These are phyloP conservation scores for Aspergillus neotritici DNA, from an alignment of 2,329 filamentous ascomycete genomes.

Conservation along the genomic window DNA sequence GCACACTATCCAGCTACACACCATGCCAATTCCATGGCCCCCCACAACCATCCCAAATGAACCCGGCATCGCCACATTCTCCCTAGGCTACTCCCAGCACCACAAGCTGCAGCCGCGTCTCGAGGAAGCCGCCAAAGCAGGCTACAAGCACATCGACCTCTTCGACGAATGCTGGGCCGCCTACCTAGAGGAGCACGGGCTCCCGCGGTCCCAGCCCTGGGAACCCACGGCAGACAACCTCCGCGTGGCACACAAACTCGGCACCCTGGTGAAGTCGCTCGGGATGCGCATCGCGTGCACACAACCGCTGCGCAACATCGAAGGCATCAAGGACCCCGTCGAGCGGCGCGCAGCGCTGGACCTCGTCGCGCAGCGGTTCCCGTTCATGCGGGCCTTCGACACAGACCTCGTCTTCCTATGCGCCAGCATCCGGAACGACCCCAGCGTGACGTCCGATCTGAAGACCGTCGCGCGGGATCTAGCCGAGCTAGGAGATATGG, in stretches of 20 bases:
- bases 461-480: constrained; percentile 27
- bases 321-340: constrained; percentile 24
- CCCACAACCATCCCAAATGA: constrained; percentile 13
- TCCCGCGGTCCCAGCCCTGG: constrained; percentile 23
- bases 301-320: constrained; percentile 28
- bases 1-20: not conserved
- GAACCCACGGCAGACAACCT: constrained; percentile 25
- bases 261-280: constrained; percentile 24
- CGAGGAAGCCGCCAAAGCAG: constrained; percentile 25
- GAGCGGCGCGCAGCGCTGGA: constrained; percentile 22
- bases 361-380: constrained; percentile 29
- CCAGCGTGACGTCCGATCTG: constrained; percentile 27
- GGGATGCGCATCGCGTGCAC: constrained; percentile 31
- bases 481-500: constrained; percentile 30
- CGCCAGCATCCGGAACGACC: constrained; percentile 27
- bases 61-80: constrained; percentile 30
- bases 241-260: constrained; percentile 22
- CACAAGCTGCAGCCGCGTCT: constrained; percentile 26
- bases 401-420: constrained; percentile 34
- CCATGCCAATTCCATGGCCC: constrained; percentile 15
- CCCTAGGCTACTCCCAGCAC: constrained; percentile 25
- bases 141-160: constrained; percentile 29
- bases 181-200: constrained; percentile 25
- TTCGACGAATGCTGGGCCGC: constrained; percentile 34
- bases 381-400: constrained; percentile 33